phyloP scores from a whole-genome alignment of 768 basidiomycete genomes.

The Leccinellum luteum region DNA sequence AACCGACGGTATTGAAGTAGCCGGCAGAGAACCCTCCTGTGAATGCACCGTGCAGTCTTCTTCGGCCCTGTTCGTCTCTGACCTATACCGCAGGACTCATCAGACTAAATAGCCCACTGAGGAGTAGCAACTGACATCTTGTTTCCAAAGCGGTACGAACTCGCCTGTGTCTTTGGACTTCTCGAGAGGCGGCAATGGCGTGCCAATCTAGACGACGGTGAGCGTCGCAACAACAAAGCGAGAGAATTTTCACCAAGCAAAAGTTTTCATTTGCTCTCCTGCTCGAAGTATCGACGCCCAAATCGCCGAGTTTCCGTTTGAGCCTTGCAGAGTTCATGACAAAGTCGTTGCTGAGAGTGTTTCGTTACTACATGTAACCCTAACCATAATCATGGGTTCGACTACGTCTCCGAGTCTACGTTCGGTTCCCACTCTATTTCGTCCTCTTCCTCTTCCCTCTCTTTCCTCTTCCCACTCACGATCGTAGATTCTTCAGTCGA shows the following conservation, averaged over 20 bases:
- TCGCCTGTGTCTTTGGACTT: slow-evolving; percentile 90
- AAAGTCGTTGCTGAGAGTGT: neutral
- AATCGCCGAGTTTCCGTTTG: slow-evolving; percentile 81
- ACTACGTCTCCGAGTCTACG: neutral
- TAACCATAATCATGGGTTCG: slow-evolving; percentile 19
- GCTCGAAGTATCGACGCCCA: slow-evolving; percentile 71
- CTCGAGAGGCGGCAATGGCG: slow-evolving; percentile 91
- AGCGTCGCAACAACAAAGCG: neutral
- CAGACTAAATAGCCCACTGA: slow-evolving; percentile 19
- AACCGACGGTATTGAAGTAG: slow-evolving; percentile 94
- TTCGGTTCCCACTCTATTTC: slow-evolving; percentile 30
- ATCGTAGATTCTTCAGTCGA: slow-evolving; percentile 11
- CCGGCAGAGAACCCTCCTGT: slow-evolving; percentile 98
- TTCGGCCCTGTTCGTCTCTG: slow-evolving; percentile 88
- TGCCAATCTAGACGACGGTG: slow-evolving; percentile 69
- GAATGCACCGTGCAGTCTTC: slow-evolving; percentile 96
- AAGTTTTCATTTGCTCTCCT: slow-evolving; percentile 79
- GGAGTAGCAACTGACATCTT: slow-evolving; percentile 63
- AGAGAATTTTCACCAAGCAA: slow-evolving; percentile 60
- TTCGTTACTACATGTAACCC: slow-evolving; percentile 3
- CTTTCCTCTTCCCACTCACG: slow-evolving; percentile 37
- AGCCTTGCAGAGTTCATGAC: slow-evolving; percentile 53
- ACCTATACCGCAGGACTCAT: slow-evolving; percentile 48
- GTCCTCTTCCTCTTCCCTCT: slow-evolving; percentile 29
- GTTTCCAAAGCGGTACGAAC: slow-evolving; percentile 97